Evolutionary conservation across 164 flowering plant genomes (phyloP), one percentile per base, ranked within the genome.

Genomic region (Aristolochia contorta): DNA sequence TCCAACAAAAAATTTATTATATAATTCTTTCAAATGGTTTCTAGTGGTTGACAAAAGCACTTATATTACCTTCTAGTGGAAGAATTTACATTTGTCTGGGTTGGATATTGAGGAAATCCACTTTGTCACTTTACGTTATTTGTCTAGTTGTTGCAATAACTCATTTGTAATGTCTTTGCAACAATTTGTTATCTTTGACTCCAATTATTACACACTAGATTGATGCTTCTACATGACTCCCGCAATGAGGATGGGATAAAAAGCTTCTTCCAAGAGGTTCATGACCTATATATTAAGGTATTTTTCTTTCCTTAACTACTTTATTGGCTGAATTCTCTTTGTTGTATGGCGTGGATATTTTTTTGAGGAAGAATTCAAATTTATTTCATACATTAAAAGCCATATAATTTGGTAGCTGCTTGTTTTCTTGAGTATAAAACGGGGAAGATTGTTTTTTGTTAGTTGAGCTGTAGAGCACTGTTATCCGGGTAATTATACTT

Each of bases 171-270:
- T 32, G 43, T 22, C 14, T 56, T 19, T 56, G 59, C 30, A 22
- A 18, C 43, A 14, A 25, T 55, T 45, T 69, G 16, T 65, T 73
- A 72, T 74, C 91, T 54, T 84, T 89, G 71, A 92, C 80, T 48
- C 49, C 56, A 60, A 50, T n/a, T 58, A 63, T 49, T 74, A 93
- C 99, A 93, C 81, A 88, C 97, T 25, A 71, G 99, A 75, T 68
- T 93, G 65, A 90, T 93, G 97, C 86, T 93, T 61, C 97, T 93
- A 76, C 99, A 90, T 67, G 95, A 90, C 72, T 85, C 95, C 22
- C 95, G 91, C n/a, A 90, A 85, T 74, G 99, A 93, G 60, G 97
- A 93, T 82, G 99, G 99, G 47, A 91, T 93, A 51, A 93, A 86
- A 78, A 90, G 96, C 78, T 93, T 93, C 71, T 93, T 93, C 66